phyloP scores from a whole-genome alignment of 169 alveolate genomes.

The Cryptosporidium viatorum region DNA sequence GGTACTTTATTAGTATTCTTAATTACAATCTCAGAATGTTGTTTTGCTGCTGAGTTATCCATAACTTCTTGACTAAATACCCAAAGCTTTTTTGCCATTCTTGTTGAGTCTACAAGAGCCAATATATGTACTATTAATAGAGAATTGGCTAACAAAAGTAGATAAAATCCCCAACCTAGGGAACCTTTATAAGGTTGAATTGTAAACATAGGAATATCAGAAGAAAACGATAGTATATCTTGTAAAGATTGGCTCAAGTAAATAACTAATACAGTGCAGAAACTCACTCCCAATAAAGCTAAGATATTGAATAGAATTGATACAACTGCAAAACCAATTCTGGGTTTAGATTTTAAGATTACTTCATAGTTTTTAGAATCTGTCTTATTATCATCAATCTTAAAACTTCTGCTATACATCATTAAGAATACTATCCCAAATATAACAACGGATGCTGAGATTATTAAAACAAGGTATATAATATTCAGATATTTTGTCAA shows the following conservation, averaged over 20 bases:
- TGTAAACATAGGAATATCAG: constrained; percentile 38
- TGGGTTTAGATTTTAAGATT: constrained; percentile 26
- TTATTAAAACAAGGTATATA: constrained; percentile 11
- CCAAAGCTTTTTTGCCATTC: constrained; percentile 47
- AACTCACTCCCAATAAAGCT: constrained; percentile 36
- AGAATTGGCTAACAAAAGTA: constrained; percentile 14
- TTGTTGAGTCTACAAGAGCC: constrained; percentile 33
- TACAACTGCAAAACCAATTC: constrained; percentile 23
- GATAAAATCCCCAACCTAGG: constrained; percentile 64
- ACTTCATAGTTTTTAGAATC: constrained; percentile 9
- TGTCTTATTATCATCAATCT: neutral
- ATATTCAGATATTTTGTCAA: constrained; percentile 23
- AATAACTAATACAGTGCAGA: constrained; percentile 21
- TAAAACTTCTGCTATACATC: constrained; percentile 45
- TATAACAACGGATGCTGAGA: constrained; percentile 15
- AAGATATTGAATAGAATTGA: constrained; percentile 25
- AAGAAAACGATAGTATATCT: constrained; percentile 11
- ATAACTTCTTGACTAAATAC: constrained; percentile 8
- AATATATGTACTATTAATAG: constrained; percentile 22
- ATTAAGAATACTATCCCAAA: constrained; percentile 30
- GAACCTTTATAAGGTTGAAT: constrained; percentile 21
- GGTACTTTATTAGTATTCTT: constrained; percentile 7
- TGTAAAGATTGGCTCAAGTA: constrained; percentile 34
- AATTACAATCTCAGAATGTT: neutral
- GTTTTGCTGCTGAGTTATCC: neutral